These are phyloP conservation scores for Huntiella omanensis DNA, from an alignment of 2,329 filamentous ascomycete species.

Conservation along the genomic window DNA sequence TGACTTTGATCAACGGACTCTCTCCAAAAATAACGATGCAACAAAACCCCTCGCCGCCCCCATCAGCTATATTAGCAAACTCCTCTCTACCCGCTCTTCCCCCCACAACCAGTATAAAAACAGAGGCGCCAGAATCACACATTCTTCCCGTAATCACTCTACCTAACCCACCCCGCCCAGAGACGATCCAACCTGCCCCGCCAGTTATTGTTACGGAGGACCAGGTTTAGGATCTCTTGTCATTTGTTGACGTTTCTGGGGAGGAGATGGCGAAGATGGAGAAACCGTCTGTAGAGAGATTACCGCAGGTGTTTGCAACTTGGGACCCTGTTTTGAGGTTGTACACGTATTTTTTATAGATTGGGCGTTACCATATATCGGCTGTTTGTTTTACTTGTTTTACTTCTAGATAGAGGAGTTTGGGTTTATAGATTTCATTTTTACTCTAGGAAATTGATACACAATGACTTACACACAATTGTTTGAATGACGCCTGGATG, in stretches of 20 bases:
- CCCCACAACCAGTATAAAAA: too few species aligned
- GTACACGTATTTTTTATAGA: background rate
- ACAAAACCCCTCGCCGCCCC: too few species aligned
- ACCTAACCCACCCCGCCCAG: too few species aligned
- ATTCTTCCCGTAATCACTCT: too few species aligned
- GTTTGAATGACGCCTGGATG: background rate
- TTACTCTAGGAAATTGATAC: background rate
- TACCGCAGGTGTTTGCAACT: background rate
- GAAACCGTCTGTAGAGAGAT: background rate
- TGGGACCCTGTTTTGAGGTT: background rate
- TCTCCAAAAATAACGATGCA: too few species aligned
- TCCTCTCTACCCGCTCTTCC: too few species aligned
- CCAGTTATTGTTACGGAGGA: background rate
- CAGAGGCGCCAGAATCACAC: too few species aligned
- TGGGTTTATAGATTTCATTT: background rate
- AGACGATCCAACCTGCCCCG: background rate
- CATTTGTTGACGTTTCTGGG: background rate
- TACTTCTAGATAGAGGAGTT: background rate
- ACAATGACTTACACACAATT: background rate
- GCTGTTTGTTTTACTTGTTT: background rate
- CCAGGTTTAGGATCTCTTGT: constrained; percentile 1
- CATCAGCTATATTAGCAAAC: too few species aligned
- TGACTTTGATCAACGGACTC: too few species aligned
- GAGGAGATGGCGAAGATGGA: background rate
- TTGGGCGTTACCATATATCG: background rate